Evolutionary conservation across 2,329 filamentous ascomycete genomes (phyloP), one percentile per base, ranked within the genome.

Genomic region (Penicillium thymicola): DNA sequence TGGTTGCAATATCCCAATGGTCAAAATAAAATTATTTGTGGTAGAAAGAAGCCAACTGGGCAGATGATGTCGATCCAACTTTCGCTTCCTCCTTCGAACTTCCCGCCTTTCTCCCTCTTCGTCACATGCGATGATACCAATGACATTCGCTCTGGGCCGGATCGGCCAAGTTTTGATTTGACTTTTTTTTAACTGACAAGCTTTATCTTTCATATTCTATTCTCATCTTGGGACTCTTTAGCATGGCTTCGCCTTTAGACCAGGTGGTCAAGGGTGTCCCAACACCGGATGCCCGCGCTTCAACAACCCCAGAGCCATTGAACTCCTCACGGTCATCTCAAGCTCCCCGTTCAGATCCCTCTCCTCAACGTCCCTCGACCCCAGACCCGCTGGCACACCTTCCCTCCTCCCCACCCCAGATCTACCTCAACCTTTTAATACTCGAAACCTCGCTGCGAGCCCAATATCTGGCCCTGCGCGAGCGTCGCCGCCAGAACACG

Each of bases 381-480:
- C 74, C 77, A 55, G 91, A 95, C 71, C 90, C 91, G 28, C 83
- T 93, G 60, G 87, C 86, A 66, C 86, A 88, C 59, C 85, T 93
- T 16, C 92, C 92, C n/a, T 93, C 89, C 70, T 91, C 90, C 16
- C 92, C 92, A 44, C 90, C 91, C 53, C 94, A 96, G 80, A 97
- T 99, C 70, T 99, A 99, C 78, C 86, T 99, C 68, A 99, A 99
- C 76, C 88, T 99, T 25, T 84, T 99, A 57, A 95, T 99, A 67
- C 89, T 99, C 74, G 94, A 99, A 75, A 92, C 91, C 47, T 96
- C 92, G 5, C 81, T 99, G 36, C 90, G 94, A 63, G 88, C 91
- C 25, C 94, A 99, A 69, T 97, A 95, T 75, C 86, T 99, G 55
- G 90, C 92, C 60, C 83, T 97, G 43, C 89, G 93, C 57, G 89